phyloP scores from a whole-genome alignment of 2,329 filamentous ascomycete genomes.

The Fonsecaea pugnacius region DNA sequence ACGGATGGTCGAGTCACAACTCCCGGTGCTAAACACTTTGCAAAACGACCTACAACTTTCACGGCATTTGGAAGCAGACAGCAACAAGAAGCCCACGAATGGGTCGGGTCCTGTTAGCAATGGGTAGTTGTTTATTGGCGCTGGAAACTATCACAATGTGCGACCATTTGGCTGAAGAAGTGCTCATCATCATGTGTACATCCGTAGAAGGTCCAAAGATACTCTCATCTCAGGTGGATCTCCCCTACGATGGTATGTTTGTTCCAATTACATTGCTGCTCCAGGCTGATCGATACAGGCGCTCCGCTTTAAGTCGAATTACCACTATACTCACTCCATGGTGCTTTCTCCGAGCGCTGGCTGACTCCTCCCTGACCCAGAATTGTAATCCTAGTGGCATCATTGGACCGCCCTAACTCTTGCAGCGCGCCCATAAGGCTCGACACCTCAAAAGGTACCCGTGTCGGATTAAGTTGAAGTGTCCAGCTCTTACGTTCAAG shows the following conservation, averaged over 20 bases:
- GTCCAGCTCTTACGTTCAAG: background rate
- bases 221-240: background rate
- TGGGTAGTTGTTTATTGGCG: background rate
- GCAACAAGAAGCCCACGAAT: background rate
- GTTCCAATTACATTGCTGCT: background rate
- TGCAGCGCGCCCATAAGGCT: background rate
- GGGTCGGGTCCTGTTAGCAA: background rate
- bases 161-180: background rate
- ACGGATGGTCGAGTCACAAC: slow-evolving; percentile 12
- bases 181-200: background rate
- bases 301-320: background rate
- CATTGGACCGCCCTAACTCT: background rate
- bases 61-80: background rate
- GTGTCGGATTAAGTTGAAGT: background rate
- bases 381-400: background rate
- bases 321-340: background rate
- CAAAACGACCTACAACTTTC: slow-evolving; percentile 12
- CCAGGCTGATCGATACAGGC: background rate
- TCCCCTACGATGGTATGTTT: background rate
- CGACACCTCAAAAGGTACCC: background rate
- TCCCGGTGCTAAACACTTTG: slow-evolving; percentile 1
- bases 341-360: background rate
- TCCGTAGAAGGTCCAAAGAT: background rate
- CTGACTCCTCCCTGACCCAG: background rate
- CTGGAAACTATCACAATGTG: background rate